Conservation (phyloP, 2,329 filamentous ascomycete species). For the Alternaria triticina region DNA sequence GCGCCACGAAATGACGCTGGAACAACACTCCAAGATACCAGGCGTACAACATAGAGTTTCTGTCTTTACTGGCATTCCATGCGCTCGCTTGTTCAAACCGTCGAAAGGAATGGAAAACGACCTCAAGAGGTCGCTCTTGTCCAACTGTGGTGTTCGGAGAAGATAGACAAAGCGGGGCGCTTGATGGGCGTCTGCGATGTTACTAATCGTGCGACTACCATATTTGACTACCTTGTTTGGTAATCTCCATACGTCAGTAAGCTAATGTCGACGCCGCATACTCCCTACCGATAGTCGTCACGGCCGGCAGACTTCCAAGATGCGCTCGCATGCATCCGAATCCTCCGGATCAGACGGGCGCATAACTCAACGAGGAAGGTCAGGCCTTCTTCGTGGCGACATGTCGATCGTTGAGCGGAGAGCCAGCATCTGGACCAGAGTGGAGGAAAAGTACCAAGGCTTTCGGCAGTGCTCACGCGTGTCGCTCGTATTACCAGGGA, state of each 20-base stretch:
- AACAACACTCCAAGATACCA: background rate
- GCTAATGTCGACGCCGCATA: background rate
- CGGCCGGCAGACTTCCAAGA: background rate
- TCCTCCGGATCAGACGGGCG: background rate
- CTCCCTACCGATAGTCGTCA: background rate
- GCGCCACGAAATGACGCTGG: background rate
- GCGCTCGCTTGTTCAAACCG: background rate
- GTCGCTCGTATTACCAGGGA: slow-evolving; percentile 2
- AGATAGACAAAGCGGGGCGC: background rate
- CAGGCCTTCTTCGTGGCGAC: background rate
- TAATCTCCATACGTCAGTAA: background rate
- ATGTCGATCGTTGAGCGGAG: background rate
- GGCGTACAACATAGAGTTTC: background rate
- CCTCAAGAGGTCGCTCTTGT: background rate
- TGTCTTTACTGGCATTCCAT: background rate
- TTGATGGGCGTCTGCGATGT: background rate
- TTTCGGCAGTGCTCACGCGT: slow-evolving; percentile 1
- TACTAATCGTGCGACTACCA: background rate
- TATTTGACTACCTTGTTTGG: background rate
- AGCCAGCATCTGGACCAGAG: background rate
- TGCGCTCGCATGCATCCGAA: background rate
- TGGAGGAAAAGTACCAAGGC: background rate
- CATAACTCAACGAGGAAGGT: background rate
- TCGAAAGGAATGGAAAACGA: background rate
- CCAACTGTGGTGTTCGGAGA: background rate